phyloP scores from a whole-genome alignment of 1,139 yeast genomes.

The Candida buenavistaensis region DNA sequence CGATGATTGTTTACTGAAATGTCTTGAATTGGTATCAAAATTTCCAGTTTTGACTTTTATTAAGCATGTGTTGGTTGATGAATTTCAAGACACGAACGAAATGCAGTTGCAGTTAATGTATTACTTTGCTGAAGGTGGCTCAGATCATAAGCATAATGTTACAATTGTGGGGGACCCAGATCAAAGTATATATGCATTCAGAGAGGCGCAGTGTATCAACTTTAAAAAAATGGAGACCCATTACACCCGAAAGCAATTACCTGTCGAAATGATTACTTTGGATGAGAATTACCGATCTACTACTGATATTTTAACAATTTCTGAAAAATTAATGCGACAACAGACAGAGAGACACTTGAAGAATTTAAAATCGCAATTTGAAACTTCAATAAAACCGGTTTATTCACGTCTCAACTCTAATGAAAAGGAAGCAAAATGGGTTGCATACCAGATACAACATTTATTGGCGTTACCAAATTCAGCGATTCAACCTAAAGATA shows the following conservation, averaged over 20 bases:
- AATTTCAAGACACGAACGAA: slow-evolving; percentile 87
- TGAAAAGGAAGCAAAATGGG: slow-evolving; percentile 56
- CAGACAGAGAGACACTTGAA: slow-evolving; percentile 49
- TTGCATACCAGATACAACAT: slow-evolving; percentile 55
- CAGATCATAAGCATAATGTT: slow-evolving; percentile 42
- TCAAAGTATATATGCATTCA: slow-evolving; percentile 87
- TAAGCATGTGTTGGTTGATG: slow-evolving; percentile 83
- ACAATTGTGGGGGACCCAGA: slow-evolving; percentile 97
- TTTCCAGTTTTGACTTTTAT: slow-evolving; percentile 49
- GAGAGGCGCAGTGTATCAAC: slow-evolving; percentile 75
- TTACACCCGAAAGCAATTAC: slow-evolving; percentile 30
- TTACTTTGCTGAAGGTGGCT: slow-evolving; percentile 47
- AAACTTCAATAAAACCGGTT: slow-evolving; percentile 47
- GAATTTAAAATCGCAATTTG: slow-evolving; percentile 46
- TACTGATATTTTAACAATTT: slow-evolving; percentile 57
- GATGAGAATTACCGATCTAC: slow-evolving; percentile 83
- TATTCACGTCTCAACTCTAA: slow-evolving; percentile 38
- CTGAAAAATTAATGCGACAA: slow-evolving; percentile 68
- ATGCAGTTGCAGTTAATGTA: slow-evolving; percentile 72
- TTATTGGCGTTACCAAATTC: slow-evolving; percentile 38
- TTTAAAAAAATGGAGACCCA: slow-evolving; percentile 57
- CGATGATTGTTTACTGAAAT: slow-evolving; percentile 73
- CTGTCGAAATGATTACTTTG: slow-evolving; percentile 41
- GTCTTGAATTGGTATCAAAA: slow-evolving; percentile 48
- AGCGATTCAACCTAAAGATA: slow-evolving; percentile 49